phyloP scores from a whole-genome alignment of 768 basidiomycete species.

The Tylopilus balloui region DNA sequence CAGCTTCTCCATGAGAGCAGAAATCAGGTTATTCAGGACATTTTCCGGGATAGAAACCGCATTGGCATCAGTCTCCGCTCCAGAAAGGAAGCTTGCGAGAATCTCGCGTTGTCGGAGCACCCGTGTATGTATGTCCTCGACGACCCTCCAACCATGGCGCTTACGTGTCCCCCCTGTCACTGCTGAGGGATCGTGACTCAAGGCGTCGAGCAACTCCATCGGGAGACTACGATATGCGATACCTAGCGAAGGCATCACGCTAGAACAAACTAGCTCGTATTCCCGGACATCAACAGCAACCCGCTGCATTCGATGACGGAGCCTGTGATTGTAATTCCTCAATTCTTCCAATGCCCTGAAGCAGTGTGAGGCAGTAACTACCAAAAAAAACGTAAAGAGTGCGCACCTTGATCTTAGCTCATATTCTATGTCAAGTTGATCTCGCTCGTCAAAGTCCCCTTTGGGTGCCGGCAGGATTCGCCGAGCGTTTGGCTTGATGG shows the following conservation, averaged over 20 bases:
- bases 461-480: conserved; percentile 34
- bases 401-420: conserved; percentile 35
- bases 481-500: conserved; percentile 17
- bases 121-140: conserved; percentile 70
- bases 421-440: conserved; percentile 48
- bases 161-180: conserved; percentile 63
- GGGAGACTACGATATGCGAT: conserved; percentile 49
- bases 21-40: conserved; percentile 53
- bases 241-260: conserved; percentile 45
- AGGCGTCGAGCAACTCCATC: conserved; percentile 65
- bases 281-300: conserved; percentile 60
- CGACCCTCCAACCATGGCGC: conserved; percentile 61
- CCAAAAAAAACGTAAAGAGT: not conserved
- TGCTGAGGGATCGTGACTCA: conserved; percentile 74
- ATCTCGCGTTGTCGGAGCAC: conserved; percentile 56
- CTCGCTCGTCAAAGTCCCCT: conserved; percentile 44
- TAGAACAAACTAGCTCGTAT: conserved; percentile 57
- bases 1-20: conserved; percentile 45
- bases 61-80: conserved; percentile 1
- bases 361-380: not conserved
- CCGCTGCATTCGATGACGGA: conserved; percentile 64
- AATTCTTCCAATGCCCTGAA: conserved; percentile 58
- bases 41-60: conserved; percentile 28
- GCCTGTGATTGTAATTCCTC: conserved; percentile 57
- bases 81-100: conserved; percentile 44